phyloP scores from a whole-genome alignment of 768 basidiomycete genomes.

The Megacollybia marginata region DNA sequence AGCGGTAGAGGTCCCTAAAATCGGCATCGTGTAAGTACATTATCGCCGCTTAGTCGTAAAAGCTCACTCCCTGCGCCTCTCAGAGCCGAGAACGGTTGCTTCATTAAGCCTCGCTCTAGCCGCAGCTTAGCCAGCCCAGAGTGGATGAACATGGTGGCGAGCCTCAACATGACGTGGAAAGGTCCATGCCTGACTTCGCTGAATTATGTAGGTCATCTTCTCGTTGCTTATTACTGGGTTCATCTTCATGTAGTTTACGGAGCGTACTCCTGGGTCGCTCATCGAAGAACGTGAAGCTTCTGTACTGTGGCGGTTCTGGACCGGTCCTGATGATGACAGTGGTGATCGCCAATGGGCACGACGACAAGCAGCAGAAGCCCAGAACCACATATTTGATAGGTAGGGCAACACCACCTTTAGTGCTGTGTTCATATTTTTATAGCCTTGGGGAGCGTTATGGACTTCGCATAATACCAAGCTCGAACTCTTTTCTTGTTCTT shows the following conservation, averaged over 20 bases:
- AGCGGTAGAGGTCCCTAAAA: constrained; percentile 48
- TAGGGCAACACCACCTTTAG: constrained; percentile 11
- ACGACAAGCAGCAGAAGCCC: constrained; percentile 83
- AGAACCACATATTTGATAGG: constrained; percentile 88
- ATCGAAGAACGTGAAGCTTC: constrained; percentile 80
- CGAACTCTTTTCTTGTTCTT: constrained; percentile 73
- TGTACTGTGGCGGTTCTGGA: constrained; percentile 84
- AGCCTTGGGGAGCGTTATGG: constrained; percentile 80
- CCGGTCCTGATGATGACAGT: constrained; percentile 34
- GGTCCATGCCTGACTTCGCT: constrained; percentile 73
- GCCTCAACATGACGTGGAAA: constrained; percentile 79
- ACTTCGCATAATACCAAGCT: constrained; percentile 74
- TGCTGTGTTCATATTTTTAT: background rate
- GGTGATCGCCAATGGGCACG: constrained; percentile 75
- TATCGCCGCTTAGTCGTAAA: background rate
- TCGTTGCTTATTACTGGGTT: background rate
- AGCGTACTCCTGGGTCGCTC: constrained; percentile 81
- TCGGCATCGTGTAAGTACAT: constrained; percentile 67
- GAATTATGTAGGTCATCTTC: constrained; percentile 55
- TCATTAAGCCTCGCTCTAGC: constrained; percentile 45
- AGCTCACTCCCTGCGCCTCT: background rate
- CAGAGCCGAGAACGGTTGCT: constrained; percentile 86
- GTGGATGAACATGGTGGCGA: constrained; percentile 80
- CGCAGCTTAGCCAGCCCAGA: constrained; percentile 17
- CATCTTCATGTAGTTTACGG: constrained; percentile 57